These are phyloP conservation scores for Iberis amara DNA, from an alignment of 441 rosid species.

Conservation along the genomic window DNA sequence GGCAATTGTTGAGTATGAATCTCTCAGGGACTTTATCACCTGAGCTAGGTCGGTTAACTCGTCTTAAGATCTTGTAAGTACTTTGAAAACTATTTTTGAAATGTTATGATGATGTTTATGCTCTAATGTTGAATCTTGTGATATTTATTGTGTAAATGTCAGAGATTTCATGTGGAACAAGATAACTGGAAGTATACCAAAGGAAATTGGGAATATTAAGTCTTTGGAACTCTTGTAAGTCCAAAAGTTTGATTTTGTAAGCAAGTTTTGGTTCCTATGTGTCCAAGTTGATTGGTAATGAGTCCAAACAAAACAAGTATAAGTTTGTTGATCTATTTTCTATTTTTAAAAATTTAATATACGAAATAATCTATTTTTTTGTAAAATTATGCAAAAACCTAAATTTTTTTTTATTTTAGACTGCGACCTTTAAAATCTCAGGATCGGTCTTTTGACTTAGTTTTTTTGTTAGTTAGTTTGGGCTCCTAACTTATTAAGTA, in stretches of 20 bases:
- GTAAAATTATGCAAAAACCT: too few species aligned
- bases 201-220: slow-evolving; percentile 76
- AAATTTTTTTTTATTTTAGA: too few species aligned
- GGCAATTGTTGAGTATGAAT: slow-evolving; percentile 73
- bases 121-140: background rate
- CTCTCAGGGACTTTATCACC: slow-evolving; percentile 78
- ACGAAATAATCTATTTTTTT: too few species aligned
- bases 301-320: too few species aligned
- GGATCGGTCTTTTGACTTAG: too few species aligned
- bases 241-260: slow-evolving; percentile 15
- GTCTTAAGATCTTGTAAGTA: slow-evolving; percentile 60
- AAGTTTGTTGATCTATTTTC: too few species aligned
- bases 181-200: slow-evolving; percentile 74
- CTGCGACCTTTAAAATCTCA: too few species aligned
- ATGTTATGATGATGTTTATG: background rate
- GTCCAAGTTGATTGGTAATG: background rate
- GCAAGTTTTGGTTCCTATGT: too few species aligned
- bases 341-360: too few species aligned
- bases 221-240: slow-evolving; percentile 81
- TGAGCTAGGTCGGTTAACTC: slow-evolving; percentile 60
- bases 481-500: too few species aligned
- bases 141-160: slow-evolving; percentile 14
- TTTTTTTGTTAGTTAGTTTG: too few species aligned
- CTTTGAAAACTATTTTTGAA: too few species aligned
- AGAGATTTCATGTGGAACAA: slow-evolving; percentile 98